phyloP scores from a whole-genome alignment of 163 green algal genomes.

The Prototheca stagnorum region DNA sequence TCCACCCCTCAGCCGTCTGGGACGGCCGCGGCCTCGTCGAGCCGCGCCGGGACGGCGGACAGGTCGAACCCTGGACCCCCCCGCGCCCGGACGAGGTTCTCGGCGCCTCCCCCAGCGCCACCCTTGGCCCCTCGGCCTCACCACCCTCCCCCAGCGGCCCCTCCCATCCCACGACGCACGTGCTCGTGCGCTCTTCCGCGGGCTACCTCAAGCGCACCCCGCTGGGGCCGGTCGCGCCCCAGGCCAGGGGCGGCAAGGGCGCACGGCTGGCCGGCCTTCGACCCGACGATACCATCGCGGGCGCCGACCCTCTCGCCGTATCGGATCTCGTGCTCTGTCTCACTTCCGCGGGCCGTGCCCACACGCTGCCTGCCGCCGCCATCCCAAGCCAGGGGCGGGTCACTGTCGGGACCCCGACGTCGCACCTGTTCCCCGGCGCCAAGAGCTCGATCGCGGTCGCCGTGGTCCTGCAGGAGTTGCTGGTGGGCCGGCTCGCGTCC shows the following conservation, averaged over 20 bases:
- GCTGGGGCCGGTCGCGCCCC: constrained; percentile 36
- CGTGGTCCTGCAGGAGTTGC: not conserved
- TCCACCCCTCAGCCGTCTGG: not conserved
- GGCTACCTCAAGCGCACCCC: constrained; percentile 77
- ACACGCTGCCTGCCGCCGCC: constrained; percentile 37
- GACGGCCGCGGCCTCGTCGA: too few relatives aligned
- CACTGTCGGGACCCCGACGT: constrained; percentile 29
- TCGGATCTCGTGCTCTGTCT: constrained; percentile 74
- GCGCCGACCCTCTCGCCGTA: constrained; percentile 33
- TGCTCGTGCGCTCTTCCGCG: too few relatives aligned
- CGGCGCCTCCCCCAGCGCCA: too few relatives aligned
- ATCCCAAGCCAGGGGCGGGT: constrained; percentile 40
- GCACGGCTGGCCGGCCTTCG: constrained; percentile 36
- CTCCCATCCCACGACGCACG: too few relatives aligned
- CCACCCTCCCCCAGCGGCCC: too few relatives aligned
- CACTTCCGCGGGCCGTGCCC: constrained; percentile 17
- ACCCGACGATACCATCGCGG: constrained; percentile 49
- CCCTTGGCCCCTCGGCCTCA: too few relatives aligned
- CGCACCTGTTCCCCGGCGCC: constrained; percentile 5
- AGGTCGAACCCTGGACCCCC: too few relatives aligned
- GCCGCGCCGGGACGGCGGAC: too few relatives aligned
- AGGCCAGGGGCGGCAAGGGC: constrained; percentile 30
- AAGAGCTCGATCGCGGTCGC: not conserved
- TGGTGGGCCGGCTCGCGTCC: too few relatives aligned
- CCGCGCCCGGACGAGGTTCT: constrained; percentile 31